Conservation (phyloP, 306 rosid genomes). For the Ceratonia siliqua region DNA sequence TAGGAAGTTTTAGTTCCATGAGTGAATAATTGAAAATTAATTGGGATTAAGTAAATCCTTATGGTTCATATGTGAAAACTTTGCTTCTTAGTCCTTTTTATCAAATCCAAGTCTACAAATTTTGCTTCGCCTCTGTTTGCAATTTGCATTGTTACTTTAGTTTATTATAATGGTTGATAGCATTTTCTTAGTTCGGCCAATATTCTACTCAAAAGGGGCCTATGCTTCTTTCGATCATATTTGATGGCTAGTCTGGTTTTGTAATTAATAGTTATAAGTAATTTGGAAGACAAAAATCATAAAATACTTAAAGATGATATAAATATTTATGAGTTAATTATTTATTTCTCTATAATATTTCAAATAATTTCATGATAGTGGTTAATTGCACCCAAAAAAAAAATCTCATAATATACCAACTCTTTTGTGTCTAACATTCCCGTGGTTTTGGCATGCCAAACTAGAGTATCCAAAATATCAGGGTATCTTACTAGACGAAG, state of each 20-base stretch:
- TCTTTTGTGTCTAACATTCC: not conserved
- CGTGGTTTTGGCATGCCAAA: not conserved
- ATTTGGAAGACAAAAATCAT: too few relatives aligned
- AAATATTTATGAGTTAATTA: too few relatives aligned
- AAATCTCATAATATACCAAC: too few relatives aligned
- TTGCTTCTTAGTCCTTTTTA: not conserved
- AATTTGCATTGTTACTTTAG: not conserved
- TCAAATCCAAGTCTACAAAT: not conserved
- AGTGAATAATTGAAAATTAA: not conserved
- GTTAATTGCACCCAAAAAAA: too few relatives aligned
- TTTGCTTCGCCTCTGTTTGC: not conserved
- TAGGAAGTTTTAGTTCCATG: constrained; percentile 21
- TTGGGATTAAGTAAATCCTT: not conserved
- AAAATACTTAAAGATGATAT: too few relatives aligned
- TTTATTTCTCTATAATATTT: too few relatives aligned
- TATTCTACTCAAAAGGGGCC: not conserved
- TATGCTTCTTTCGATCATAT: too few relatives aligned
- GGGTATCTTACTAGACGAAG: not conserved
- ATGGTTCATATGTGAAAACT: not conserved
- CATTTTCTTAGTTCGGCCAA: not conserved
- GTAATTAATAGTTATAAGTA: too few relatives aligned
- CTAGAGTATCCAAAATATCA: not conserved
- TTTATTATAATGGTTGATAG: not conserved
- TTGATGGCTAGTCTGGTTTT: too few relatives aligned
- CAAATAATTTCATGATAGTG: too few relatives aligned